Base-by-base conservation (phyloP, 768 basidiomycete genomes). In the Lepiota brunneoincarnata region DNA sequence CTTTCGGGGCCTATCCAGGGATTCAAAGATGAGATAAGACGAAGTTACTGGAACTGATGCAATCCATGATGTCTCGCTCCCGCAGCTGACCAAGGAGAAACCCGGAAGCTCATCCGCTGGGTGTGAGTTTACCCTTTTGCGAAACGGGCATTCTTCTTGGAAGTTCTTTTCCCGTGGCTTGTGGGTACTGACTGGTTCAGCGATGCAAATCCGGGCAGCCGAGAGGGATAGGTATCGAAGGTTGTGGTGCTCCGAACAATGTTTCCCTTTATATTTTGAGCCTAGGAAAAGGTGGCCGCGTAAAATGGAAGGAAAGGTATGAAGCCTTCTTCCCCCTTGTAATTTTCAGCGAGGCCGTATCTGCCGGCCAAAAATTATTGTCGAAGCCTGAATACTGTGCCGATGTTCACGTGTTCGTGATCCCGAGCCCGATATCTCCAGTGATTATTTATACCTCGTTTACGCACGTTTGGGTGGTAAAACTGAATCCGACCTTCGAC, bases 21-120 rank as follows among this genome's bases (percentile, higher is more conserved):
- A 28, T 28, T 4, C 26, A 24, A 18, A n/a, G 31, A 37, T 50
- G 55, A 56, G 42, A 56, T 46, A 51, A 50, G 42, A 39, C 34
- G 11, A 5, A 18, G n/a, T 17, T 39, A 15, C 37, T 46, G 44
- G 31, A 35, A 52, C 35, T 34, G 41, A 42, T 37, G 41, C 34
- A 43, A 52, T 44, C 7, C 15, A 21, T 44, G 42, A 44, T 40
- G 38, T 17, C 12, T 51, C 14, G 43, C 34, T 23, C 40, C 40
- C 44, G 21, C 50, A 46, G 43, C 44, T 38, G 43, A 54, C 31
- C 52, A 38, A 24, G 39, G 31, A 42, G 31, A 41, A 20, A 20
- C n/a, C 39, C 28, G n/a, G n/a, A 36, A 15, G 41, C 31, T 40
- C 31, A 20, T 28, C 7, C 7, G 7, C 31, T 31, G 31, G 3